These are phyloP conservation scores for Geosmithia putterillii DNA, from an alignment of 2,329 filamentous ascomycete species.

Conservation along the genomic window DNA sequence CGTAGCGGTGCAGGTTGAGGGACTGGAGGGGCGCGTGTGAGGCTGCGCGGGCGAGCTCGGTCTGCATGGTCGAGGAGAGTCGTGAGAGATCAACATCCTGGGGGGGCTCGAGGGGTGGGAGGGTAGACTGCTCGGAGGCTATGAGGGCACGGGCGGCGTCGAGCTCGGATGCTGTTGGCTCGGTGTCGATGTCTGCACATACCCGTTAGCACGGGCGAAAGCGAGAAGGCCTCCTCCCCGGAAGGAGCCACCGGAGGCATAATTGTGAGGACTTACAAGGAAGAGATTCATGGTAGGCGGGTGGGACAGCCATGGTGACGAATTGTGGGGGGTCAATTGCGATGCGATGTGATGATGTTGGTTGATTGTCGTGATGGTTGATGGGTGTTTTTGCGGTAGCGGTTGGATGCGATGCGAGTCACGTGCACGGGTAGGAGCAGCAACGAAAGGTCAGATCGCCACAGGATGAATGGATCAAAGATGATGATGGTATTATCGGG, in stretches of 20 bases:
- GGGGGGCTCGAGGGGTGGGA: slow-evolving; percentile 32
- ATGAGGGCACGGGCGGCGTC: slow-evolving; percentile 59
- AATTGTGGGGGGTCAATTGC: not conserved
- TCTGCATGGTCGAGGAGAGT: slow-evolving; percentile 54
- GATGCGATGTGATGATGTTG: not conserved
- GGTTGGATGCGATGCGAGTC: too few relatives aligned
- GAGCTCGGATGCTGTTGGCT: slow-evolving; percentile 52
- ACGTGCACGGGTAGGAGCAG: too few relatives aligned
- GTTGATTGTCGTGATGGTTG: slow-evolving; percentile 24
- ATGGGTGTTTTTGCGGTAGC: slow-evolving; percentile 10
- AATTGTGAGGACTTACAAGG: slow-evolving; percentile 47
- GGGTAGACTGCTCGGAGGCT: slow-evolving; percentile 44
- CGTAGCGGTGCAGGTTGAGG: slow-evolving; percentile 70
- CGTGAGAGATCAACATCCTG: slow-evolving; percentile 26
- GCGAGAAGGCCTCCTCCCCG: slow-evolving; percentile 4
- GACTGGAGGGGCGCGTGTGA: slow-evolving; percentile 29
- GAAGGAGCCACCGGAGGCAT: not conserved
- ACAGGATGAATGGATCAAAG: too few relatives aligned
- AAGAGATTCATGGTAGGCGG: slow-evolving; percentile 59
- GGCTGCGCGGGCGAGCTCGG: slow-evolving; percentile 58
- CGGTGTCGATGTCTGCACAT: slow-evolving; percentile 63
- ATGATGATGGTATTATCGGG: too few relatives aligned
- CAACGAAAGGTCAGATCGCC: too few relatives aligned
- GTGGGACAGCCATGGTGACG: slow-evolving; percentile 12
- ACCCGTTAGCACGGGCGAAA: not conserved